Conservation (phyloP, 2,329 filamentous ascomycete species). For the Cercospora sojina region DNA sequence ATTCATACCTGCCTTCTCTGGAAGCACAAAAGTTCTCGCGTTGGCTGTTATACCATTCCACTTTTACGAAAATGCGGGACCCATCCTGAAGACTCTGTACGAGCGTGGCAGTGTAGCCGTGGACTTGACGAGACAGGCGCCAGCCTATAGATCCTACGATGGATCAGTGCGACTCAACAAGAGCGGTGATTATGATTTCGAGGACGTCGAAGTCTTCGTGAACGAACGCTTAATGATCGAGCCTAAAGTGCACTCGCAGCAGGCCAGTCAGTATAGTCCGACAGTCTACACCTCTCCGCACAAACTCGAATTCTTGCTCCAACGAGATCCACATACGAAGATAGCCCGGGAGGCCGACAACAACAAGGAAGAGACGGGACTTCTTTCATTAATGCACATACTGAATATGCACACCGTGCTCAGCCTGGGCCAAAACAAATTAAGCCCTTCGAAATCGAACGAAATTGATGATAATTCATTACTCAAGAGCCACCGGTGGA, state of each 20-base stretch:
- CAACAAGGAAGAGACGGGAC: background rate
- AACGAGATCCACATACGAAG: constrained; percentile 16
- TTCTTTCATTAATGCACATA: constrained; percentile 12
- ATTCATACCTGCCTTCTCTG: constrained; percentile 13
- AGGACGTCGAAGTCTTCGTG: constrained; percentile 20
- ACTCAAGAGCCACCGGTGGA: constrained; percentile 20
- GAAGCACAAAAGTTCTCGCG: constrained; percentile 14
- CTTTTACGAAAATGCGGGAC: background rate
- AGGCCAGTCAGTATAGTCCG: constrained; percentile 18
- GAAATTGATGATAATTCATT: constrained; percentile 1
- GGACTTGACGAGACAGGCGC: constrained; percentile 7
- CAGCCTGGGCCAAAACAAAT: constrained; percentile 3
- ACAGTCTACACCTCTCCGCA: constrained; percentile 19
- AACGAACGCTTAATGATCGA: constrained; percentile 20
- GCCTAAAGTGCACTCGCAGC: constrained; percentile 17
- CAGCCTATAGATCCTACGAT: constrained; percentile 18
- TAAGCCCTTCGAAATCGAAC: background rate
- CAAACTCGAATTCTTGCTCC: constrained; percentile 19
- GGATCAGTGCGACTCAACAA: constrained; percentile 16
- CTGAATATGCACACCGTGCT: constrained; percentile 17
- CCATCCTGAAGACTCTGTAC: constrained; percentile 4
- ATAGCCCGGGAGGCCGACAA: constrained; percentile 4
- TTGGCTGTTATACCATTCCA: constrained; percentile 17
- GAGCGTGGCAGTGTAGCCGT: constrained; percentile 10
- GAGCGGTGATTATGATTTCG: constrained; percentile 16